Base-by-base conservation (phyloP, 331 rosid genomes). In the Acacia concinna region DNA sequence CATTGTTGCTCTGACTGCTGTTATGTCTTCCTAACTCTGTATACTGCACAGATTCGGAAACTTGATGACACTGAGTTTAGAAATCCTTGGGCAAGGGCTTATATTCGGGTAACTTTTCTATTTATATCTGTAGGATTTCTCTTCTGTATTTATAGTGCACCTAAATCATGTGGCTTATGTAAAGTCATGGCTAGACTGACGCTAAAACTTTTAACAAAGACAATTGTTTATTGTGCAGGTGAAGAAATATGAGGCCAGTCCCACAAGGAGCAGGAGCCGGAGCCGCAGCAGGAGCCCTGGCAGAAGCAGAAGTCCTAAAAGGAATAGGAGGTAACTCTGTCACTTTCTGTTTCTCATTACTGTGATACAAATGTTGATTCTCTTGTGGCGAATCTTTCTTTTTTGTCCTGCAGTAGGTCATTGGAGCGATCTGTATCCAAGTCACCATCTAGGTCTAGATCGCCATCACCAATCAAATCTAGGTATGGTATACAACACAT, bases 31-130 rank as follows among this genome's bases (percentile, higher is more conserved):
- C 47, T 54, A 31, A 59, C 47, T 2, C 54, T 62, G 0, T 68
- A 34, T 78, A 32, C 71, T 75, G 71, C 71, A 70, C 89, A 96
- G 98, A 84, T 91, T 63, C 91, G 95, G 78, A 92, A 93, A 77
- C 97, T 96, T 68, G 91, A 93, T 88, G 99, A 93, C 82, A 96
- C 99, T 1, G 99, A 93, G 82, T 96, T 96, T 56, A 90, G 81
- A 92, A 96, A 96, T 86, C 99, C 99, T 47, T 96, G 99, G 99
- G 97, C 99, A 10, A 90, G 98, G 86, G 73, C 89, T 62, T 91
- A 89, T 79, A 93, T 96, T 69, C 88, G 94, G 97, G 99, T 96
- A 93, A 79, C 17, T 41, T 54, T 52, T 79, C 28, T 6, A 18
- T 34, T 57, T 5, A 11, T 4, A 14, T 31, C 6, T 43, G 4